phyloP scores from a whole-genome alignment of 1,284 basidiomycete genomes.

The Peniophora sp. region DNA sequence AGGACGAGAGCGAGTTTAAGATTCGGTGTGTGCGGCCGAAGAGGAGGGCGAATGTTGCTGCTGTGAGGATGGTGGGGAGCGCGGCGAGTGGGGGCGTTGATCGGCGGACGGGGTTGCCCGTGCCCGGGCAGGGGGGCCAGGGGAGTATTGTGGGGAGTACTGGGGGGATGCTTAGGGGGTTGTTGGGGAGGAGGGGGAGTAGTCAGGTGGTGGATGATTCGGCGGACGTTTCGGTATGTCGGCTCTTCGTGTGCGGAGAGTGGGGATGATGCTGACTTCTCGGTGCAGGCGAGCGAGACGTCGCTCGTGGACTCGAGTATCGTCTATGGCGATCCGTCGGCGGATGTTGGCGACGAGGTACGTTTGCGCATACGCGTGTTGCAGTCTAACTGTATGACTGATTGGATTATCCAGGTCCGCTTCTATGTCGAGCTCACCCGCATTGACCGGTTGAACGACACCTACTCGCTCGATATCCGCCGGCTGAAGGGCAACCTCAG shows the following conservation, averaged over 20 bases:
- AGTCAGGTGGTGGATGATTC: too few species aligned
- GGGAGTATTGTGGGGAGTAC: too few species aligned
- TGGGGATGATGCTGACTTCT: too few species aligned
- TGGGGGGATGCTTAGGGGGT: too few species aligned
- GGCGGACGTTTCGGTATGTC: too few species aligned
- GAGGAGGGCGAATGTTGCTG: slow-evolving; percentile 50
- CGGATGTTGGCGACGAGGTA: slow-evolving; percentile 81
- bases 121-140: neutral
- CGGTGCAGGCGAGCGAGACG: neutral
- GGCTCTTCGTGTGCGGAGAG: too few species aligned
- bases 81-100: slow-evolving; percentile 68
- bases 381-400: too few species aligned
- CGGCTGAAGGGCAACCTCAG: slow-evolving; percentile 87
- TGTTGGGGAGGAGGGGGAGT: too few species aligned
- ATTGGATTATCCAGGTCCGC: slow-evolving; percentile 38
- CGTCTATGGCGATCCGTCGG: slow-evolving; percentile 67
- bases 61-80: slow-evolving; percentile 70
- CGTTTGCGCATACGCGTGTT: too few species aligned
- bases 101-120: slow-evolving; percentile 4
- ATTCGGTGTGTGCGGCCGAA: slow-evolving; percentile 74
- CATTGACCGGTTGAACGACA: slow-evolving; percentile 80
- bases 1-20: slow-evolving; percentile 84
- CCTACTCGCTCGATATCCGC: slow-evolving; percentile 85
- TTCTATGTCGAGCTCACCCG: slow-evolving; percentile 89
- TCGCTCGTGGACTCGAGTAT: slow-evolving; percentile 35